phyloP scores from a whole-genome alignment of 257 asterid species.

The Solanum bulbocastanum region DNA sequence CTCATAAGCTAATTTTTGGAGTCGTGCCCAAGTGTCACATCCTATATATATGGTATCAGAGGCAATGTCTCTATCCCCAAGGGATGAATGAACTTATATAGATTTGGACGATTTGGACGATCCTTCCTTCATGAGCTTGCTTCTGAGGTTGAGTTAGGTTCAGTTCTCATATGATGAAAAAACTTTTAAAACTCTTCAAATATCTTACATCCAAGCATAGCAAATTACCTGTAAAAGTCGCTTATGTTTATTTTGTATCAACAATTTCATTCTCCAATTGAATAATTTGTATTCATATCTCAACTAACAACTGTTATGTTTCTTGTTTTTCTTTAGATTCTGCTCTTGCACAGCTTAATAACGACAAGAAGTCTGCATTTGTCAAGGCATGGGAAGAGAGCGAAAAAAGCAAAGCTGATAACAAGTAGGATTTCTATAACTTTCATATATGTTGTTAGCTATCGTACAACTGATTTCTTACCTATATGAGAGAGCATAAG shows the following conservation, averaged over 20 bases:
- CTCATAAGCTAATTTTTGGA: neutral
- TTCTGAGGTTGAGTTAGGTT: neutral
- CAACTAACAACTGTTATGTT: neutral
- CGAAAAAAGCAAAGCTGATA: slow-evolving; percentile 63
- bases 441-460: neutral
- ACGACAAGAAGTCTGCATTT: slow-evolving; percentile 49
- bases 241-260: neutral
- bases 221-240: neutral
- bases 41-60: neutral
- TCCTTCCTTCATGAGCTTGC: neutral
- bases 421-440: slow-evolving; percentile 42
- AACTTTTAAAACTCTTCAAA: too few species aligned
- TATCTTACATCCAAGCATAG: too few species aligned
- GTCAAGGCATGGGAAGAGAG: slow-evolving; percentile 86
- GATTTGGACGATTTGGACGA: neutral
- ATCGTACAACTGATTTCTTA: neutral
- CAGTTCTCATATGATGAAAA: neutral
- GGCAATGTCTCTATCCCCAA: neutral
- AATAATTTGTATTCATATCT: neutral
- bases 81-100: neutral
- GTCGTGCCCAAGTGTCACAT: neutral
- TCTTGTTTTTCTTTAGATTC: slow-evolving; percentile 33
- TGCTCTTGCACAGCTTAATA: slow-evolving; percentile 65
- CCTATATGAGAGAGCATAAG: neutral
- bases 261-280: neutral